phyloP scores from a whole-genome alignment of 2,329 filamentous ascomycete genomes.

The Phoma sp. region DNA sequence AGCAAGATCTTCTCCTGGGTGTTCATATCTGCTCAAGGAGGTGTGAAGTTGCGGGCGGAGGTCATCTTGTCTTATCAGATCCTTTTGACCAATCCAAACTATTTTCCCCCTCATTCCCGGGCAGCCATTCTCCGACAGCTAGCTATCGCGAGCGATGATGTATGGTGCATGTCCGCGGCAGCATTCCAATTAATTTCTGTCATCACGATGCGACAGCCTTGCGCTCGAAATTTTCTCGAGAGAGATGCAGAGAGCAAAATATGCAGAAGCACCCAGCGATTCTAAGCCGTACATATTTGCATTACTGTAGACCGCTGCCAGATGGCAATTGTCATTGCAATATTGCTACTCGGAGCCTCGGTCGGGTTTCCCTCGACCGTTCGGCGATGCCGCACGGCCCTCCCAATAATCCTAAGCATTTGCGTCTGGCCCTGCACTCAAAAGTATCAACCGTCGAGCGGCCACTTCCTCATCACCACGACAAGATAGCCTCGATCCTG shows the following conservation, averaged over 20 bases:
- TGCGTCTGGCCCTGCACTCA: conserved; percentile 6
- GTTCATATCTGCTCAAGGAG: neutral
- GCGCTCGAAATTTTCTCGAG: neutral
- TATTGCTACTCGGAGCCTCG: conserved; percentile 7
- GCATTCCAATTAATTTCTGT: conserved; percentile 10
- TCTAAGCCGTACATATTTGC: neutral
- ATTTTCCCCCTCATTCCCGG: conserved; percentile 22
- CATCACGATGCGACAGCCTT: neutral
- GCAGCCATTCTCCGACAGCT: conserved; percentile 25
- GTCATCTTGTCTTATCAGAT: conserved; percentile 45
- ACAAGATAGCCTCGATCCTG: conserved; percentile 3
- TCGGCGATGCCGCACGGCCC: conserved; percentile 6
- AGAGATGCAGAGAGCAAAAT: neutral
- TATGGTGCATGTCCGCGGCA: conserved; percentile 18
- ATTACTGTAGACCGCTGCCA: neutral
- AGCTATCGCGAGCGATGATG: conserved; percentile 26
- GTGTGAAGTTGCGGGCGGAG: conserved; percentile 23
- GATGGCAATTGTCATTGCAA: conserved; percentile 1
- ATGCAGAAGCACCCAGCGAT: neutral
- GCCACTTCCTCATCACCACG: conserved; percentile 23
- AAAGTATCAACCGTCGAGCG: conserved; percentile 11
- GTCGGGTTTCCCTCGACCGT: conserved; percentile 6
- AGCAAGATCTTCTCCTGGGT: no score
- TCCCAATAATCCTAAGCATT: conserved; percentile 3
- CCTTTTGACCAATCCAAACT: conserved; percentile 17